phyloP scores from a whole-genome alignment of 345 rosid species.

The Eucalyptus marginata region DNA sequence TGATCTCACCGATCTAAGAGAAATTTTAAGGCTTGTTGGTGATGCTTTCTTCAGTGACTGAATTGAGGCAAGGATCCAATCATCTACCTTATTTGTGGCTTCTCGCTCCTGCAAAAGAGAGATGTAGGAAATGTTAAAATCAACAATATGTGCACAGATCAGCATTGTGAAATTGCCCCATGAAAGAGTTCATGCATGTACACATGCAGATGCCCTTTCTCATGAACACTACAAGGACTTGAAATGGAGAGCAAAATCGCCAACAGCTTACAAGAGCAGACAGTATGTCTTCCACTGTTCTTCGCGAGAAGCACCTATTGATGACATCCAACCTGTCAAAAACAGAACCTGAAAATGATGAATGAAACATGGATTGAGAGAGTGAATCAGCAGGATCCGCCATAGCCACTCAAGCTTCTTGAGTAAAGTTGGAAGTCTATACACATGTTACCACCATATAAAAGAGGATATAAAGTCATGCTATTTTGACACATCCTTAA shows the following conservation, averaged over 20 bases:
- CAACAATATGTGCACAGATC: background rate
- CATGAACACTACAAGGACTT: background rate
- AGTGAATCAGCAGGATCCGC: background rate
- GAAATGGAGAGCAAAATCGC: background rate
- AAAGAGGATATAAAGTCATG: background rate
- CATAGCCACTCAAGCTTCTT: background rate
- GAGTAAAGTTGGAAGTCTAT: background rate
- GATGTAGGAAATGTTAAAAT: background rate
- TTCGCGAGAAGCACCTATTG: conserved; percentile 60
- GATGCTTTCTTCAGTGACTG: conserved; percentile 58
- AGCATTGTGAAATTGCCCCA: background rate
- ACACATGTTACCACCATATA: background rate
- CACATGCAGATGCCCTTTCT: background rate
- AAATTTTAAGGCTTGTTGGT: conserved; percentile 81
- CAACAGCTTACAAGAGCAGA: conserved; percentile 58
- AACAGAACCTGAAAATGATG: background rate
- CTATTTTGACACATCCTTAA: background rate
- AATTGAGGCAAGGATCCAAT: conserved; percentile 47
- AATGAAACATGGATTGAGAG: background rate
- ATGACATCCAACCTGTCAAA: conserved; percentile 60
- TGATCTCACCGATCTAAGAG: conserved; percentile 56
- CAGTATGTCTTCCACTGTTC: conserved; percentile 73
- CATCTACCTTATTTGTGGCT: conserved; percentile 15
- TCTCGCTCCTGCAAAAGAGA: conserved; percentile 45
- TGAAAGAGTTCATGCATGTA: background rate